phyloP scores from a whole-genome alignment of 345 rosid species.

The Theobroma cacao region DNA sequence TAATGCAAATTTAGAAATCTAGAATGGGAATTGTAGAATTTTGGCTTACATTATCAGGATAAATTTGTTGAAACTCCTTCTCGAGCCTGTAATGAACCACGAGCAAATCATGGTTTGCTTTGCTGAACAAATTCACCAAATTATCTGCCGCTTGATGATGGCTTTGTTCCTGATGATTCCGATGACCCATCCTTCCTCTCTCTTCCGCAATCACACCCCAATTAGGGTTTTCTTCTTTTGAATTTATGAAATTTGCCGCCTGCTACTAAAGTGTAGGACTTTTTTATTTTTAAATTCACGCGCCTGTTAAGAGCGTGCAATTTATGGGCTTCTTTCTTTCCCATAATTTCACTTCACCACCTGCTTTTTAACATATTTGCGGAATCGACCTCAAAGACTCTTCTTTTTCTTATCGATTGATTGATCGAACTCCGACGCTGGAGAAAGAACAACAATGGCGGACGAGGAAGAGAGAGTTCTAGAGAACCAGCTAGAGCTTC shows the following conservation, averaged over 20 bases:
- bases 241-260: neutral
- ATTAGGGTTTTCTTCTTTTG: slow-evolving; percentile 13
- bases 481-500: slow-evolving; percentile 73
- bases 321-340: too few species aligned
- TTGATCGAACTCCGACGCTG: neutral
- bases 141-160: slow-evolving; percentile 40
- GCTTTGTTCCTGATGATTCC: slow-evolving; percentile 24
- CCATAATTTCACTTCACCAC: neutral
- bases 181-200: slow-evolving; percentile 32
- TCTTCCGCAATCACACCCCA: slow-evolving; percentile 6
- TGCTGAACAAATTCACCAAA: slow-evolving; percentile 56
- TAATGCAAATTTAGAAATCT: neutral
- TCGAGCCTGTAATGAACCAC: slow-evolving; percentile 70
- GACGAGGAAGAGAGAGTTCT: slow-evolving; percentile 64
- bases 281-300: neutral
- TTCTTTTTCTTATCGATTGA: neutral
- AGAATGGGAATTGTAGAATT: neutral
- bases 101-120: slow-evolving; percentile 67
- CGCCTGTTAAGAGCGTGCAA: neutral
- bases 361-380: neutral
- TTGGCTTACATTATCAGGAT: slow-evolving; percentile 67
- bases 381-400: neutral
- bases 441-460: slow-evolving; percentile 39
- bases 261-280: neutral
- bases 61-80: slow-evolving; percentile 68